A percentile compares a stretch with the other conserved stretches of the same genome.
phyloP scores from a whole-genome alignment of 2,329 filamentous ascomycete species.

The Blumeria graminis region DNA sequence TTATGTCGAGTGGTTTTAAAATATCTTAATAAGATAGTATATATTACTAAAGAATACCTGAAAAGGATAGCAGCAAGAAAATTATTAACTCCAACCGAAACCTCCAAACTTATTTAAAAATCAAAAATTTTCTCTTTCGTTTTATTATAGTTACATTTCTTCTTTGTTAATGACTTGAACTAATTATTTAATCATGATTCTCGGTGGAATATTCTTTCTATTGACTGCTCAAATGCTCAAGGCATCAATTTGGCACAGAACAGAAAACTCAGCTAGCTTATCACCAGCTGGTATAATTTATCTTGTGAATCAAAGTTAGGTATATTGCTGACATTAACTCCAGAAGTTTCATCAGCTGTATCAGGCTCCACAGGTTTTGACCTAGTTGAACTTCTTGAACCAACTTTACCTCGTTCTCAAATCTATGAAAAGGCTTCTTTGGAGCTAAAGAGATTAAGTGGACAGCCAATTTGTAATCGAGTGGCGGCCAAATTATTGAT shows the following conservation, averaged over 20 bases:
- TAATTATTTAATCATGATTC: no score
- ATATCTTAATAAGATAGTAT: no score
- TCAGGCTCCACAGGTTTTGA: slow-evolving; percentile 2
- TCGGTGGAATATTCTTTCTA: not conserved
- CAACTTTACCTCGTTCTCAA: slow-evolving; percentile 8
- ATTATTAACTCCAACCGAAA: no score
- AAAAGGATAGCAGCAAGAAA: no score
- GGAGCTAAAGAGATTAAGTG: slow-evolving; percentile 13
- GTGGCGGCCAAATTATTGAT: slow-evolving; percentile 14
- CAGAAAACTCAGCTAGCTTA: not conserved
- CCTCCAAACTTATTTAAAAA: no score
- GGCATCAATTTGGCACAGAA: not conserved
- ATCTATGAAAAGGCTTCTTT: slow-evolving; percentile 14
- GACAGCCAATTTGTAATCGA: slow-evolving; percentile 15
- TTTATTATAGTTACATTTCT: no score
- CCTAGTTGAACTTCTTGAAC: slow-evolving; percentile 7
- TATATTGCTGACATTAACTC: not conserved
- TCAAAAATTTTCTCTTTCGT: no score
- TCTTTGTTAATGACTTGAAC: no score
- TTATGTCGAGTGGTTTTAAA: no score
- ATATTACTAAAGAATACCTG: no score
- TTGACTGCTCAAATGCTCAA: not conserved
- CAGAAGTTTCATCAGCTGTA: not conserved
- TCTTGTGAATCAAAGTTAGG: not conserved
- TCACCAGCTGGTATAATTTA: not conserved